Evolutionary conservation across 768 basidiomycete genomes (phyloP).

Genomic region (Suillus fuscotomentosus): DNA sequence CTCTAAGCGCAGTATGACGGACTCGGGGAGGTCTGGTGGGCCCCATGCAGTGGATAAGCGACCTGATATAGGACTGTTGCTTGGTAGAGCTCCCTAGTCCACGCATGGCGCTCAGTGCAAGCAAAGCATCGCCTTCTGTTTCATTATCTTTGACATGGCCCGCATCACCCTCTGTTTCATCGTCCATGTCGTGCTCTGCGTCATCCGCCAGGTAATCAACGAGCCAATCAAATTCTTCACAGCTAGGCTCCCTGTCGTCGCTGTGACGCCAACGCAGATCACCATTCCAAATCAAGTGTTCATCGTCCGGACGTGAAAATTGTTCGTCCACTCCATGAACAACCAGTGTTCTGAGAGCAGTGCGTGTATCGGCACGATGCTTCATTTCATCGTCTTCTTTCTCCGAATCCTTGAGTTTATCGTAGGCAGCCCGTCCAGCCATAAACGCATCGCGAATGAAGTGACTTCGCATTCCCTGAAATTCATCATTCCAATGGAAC

Average conservation of each 20-base stretch:
- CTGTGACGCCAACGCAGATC: background rate
- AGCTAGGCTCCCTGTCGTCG: background rate
- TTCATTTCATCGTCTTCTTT: background rate
- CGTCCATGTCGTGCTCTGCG: too few relatives aligned
- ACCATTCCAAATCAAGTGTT: background rate
- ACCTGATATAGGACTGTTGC: background rate
- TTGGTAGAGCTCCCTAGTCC: background rate
- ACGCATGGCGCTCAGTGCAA: background rate
- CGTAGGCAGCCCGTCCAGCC: background rate
- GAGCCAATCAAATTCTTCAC: background rate
- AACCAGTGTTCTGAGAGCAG: background rate
- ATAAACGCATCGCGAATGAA: background rate
- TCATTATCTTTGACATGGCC: too few relatives aligned
- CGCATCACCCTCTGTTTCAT: too few relatives aligned
- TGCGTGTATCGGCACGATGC: background rate
- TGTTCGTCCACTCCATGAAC: background rate
- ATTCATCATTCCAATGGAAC: too few relatives aligned
- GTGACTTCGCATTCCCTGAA: background rate
- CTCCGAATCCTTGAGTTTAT: background rate
- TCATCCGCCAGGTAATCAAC: background rate
- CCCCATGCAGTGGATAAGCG: background rate
- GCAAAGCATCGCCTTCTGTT: background rate
- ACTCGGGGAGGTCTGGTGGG: background rate
- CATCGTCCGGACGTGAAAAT: background rate
- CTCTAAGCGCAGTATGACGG: background rate